Conservation (phyloP, 192 early-diverging fungal genomes). For the Gigaspora rosea region DNA sequence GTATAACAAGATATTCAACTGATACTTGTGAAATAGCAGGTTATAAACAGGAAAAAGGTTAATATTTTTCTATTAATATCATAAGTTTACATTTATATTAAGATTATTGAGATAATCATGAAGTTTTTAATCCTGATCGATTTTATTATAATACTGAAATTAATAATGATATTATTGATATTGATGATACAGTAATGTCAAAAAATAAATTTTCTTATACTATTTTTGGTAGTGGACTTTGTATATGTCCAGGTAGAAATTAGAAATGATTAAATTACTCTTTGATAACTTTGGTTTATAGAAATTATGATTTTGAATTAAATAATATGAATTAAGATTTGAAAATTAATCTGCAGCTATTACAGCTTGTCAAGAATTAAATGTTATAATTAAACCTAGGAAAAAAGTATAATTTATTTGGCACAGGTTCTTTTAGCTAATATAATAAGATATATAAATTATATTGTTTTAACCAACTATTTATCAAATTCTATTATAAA, state of each 20-base stretch:
- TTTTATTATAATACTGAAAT: neutral
- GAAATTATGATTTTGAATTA: constrained; percentile 8
- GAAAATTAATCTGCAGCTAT: too few relatives aligned
- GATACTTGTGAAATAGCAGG: constrained; percentile 8
- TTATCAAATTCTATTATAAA: too few relatives aligned
- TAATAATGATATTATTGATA: too few relatives aligned
- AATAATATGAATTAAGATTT: neutral
- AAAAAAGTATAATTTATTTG: too few relatives aligned
- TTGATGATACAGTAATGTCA: too few relatives aligned
- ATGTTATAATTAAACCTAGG: too few relatives aligned
- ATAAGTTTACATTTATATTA: neutral
- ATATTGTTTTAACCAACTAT: too few relatives aligned
- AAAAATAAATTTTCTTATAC: neutral
- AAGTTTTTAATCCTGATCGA: constrained; percentile 4
- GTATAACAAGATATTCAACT: neutral
- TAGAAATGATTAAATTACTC: constrained; percentile 2
- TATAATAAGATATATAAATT: too few relatives aligned
- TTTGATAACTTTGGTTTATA: constrained; percentile 9
- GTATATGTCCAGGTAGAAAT: constrained; percentile 19
- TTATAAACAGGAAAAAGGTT: constrained; percentile 2
- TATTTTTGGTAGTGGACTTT: constrained; percentile 17
- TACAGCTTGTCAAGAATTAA: too few relatives aligned
- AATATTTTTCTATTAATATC: neutral
- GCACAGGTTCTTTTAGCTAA: too few relatives aligned
- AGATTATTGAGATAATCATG: neutral